Percentiles rank a stretch among this genome's conserved stretches.
Conservation (phyloP, 306 rosid genomes). For the Mimosa pudica region DNA sequence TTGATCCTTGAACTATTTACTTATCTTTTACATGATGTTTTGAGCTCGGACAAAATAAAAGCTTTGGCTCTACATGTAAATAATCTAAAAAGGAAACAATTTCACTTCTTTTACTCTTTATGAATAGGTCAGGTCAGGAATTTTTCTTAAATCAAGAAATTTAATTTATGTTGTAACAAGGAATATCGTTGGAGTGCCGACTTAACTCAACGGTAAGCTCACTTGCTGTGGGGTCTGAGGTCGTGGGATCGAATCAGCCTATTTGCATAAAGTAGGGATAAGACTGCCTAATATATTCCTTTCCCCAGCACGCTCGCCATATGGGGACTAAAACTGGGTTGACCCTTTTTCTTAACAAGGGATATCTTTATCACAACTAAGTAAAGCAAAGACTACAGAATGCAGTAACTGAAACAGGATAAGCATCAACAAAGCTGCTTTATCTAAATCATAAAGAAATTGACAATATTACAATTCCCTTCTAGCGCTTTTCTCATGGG, state of each 20-base stretch:
- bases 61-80: neutral
- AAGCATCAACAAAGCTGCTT: neutral
- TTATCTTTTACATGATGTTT: neutral
- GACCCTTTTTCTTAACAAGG: neutral
- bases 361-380: neutral
- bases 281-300: too few relatives aligned
- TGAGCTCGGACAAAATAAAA: neutral
- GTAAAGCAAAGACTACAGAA: neutral
- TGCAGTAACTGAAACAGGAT: neutral
- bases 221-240: too few relatives aligned
- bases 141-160: neutral
- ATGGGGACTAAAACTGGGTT: too few relatives aligned
- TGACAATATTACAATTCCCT: too few relatives aligned
- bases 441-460: neutral
- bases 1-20: neutral
- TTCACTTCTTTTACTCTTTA: neutral
- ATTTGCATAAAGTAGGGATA: too few relatives aligned
- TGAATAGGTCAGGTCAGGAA: neutral
- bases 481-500: too few relatives aligned
- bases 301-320: too few relatives aligned
- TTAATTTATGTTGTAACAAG: neutral
- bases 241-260: too few relatives aligned
- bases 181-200: neutral
- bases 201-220: too few relatives aligned
- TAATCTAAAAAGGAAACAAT: neutral